phyloP scores from a whole-genome alignment of 148 eudicot species.

The Vaccinium macrocarpon region DNA sequence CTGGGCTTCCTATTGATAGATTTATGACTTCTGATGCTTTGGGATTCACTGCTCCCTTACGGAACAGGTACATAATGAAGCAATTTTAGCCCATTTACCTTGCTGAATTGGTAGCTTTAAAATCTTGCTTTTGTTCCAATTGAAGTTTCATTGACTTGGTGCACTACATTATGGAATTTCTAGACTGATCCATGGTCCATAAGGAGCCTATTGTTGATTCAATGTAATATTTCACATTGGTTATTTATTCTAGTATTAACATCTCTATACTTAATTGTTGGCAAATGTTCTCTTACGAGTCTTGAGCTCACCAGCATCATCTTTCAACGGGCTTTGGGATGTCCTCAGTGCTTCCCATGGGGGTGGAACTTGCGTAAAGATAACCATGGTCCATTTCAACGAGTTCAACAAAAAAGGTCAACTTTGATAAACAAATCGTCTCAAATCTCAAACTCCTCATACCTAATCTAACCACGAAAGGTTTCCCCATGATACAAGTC shows the following conservation, averaged over 20 bases:
- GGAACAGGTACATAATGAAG: slow-evolving; percentile 67
- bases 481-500: not conserved
- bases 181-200: not conserved
- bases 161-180: slow-evolving; percentile 4
- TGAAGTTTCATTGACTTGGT: not conserved
- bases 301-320: not conserved
- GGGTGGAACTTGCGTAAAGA: not conserved
- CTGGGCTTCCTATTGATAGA: slow-evolving; percentile 96
- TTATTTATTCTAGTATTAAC: not conserved
- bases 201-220: not conserved
- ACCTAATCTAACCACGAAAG: not conserved
- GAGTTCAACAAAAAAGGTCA: not conserved
- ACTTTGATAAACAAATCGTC: not conserved
- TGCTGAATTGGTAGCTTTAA: not conserved
- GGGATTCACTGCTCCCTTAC: slow-evolving; percentile 85
- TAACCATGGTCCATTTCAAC: not conserved
- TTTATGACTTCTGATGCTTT: slow-evolving; percentile 90
- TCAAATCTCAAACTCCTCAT: not conserved
- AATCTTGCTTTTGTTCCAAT: not conserved
- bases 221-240: slow-evolving; percentile 8
- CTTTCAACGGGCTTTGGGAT: not conserved
- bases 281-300: not conserved
- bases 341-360: not conserved
- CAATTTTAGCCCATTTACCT: not conserved
- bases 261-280: not conserved